Conservation (phyloP, 352 stramenopile genomes). For the Phytophthora constricta region DNA sequence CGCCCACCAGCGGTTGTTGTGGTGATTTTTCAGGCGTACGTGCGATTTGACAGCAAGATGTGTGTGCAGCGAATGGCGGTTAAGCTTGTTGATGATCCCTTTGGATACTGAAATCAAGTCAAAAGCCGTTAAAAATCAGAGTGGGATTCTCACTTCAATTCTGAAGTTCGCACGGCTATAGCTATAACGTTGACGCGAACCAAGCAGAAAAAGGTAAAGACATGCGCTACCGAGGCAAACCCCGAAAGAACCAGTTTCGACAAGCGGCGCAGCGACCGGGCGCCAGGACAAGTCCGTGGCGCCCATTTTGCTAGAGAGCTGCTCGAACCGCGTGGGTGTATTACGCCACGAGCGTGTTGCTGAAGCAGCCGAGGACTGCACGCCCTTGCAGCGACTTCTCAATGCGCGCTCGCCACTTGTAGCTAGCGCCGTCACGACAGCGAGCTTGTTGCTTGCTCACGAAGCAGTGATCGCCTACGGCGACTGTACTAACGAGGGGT, state of each 20-base stretch:
- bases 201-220: neutral
- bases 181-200: neutral
- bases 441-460: slow-evolving; percentile 2
- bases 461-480: no score
- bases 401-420: neutral
- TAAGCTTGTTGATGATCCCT: neutral
- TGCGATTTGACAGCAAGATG: neutral
- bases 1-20: no score
- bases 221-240: neutral
- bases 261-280: slow-evolving; percentile 11
- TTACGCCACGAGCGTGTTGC: slow-evolving; percentile 18
- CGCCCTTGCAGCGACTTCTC: slow-evolving; percentile 7
- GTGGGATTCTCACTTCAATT: neutral
- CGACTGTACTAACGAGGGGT: no score
- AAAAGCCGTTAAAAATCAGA: neutral
- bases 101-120: slow-evolving; percentile 2
- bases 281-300: no score
- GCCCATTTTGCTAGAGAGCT: neutral
- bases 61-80: neutral
- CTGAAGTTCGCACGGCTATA: neutral
- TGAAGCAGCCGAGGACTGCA: slow-evolving; percentile 4
- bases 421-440: neutral
- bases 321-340: no score
- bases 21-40: no score
- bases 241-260: neutral